Base-by-base conservation (phyloP, 176 grass and related monocot genomes). In the Bonia amplexicaulis region DNA sequence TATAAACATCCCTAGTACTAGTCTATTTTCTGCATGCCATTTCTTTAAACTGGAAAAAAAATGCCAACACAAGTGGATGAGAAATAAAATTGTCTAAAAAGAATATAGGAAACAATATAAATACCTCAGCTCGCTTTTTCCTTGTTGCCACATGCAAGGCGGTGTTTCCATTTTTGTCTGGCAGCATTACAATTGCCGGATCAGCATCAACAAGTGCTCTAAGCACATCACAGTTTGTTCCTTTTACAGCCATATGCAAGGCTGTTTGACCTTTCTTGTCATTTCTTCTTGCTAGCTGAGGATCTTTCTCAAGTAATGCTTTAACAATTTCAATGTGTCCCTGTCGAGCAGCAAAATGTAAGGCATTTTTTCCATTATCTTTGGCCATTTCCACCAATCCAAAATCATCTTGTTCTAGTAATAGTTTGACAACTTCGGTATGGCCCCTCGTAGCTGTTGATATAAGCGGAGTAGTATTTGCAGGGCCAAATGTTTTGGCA, bases 191-290 rank as follows among this genome's bases (percentile, higher is more conserved):
- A 69, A 95, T 98, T 60, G 93, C 93, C 10, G 90, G 91, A 90
- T 95, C 96, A 51, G 92, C 89, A 88, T 98, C 93, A 10, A 98
- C 93, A 69, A 95, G 93, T 26, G 92, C 91, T 84, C 87, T 90
- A 68, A 98, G 89, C 26, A 95, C 96, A 82, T 95, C 91, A 47
- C 93, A 94, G 64, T 82, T 94, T 82, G 93, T 94, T 87, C 96
- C 96, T 89, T 98, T 98, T 45, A 95, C 96, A 31, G 93, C 96
- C 96, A 98, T 94, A 86, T 98, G 96, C 68, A 98, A 80, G 54
- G 93, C 91, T 62, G 93, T 98, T 85, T 98, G 96, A 41, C 93
- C 96, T 86, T 98, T 98, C 80, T 91, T 95, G 22, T 98, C 96
- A 31, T 89, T 94, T 71, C 85, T 78, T 81, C 96, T 92, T 37